Evolutionary conservation across 2,329 filamentous ascomycete species (phyloP).

Genomic region (Calonectria leucothoes): DNA sequence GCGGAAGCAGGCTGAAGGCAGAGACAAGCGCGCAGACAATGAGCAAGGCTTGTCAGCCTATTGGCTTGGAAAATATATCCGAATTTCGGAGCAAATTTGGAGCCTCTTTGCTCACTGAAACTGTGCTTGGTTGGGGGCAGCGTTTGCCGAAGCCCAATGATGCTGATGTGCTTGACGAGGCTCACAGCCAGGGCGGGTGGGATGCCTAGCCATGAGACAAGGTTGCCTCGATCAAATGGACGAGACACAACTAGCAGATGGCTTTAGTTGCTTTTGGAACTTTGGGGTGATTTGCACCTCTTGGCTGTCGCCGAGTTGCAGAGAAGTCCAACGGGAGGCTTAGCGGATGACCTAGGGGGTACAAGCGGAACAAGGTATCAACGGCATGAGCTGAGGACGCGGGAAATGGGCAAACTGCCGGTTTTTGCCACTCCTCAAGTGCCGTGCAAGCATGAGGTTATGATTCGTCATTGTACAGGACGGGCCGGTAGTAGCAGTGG

Average conservation of each 20-base stretch:
- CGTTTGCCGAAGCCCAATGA: not conserved
- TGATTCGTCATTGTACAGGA: not conserved
- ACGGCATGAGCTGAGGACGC: not conserved
- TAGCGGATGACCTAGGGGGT: not conserved
- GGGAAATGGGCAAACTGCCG: not conserved
- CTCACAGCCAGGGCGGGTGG: not conserved
- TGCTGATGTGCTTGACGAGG: not conserved
- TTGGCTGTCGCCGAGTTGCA: not conserved
- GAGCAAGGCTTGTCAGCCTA: too few relatives aligned
- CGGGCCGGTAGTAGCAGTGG: not conserved
- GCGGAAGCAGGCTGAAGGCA: not conserved
- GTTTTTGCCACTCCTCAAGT: not conserved
- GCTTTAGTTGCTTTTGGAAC: not conserved
- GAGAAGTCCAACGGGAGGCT: not conserved
- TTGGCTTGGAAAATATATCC: not conserved
- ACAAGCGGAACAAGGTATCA: not conserved
- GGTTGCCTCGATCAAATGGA: not conserved
- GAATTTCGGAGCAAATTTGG: not conserved
- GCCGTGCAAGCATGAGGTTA: not conserved
- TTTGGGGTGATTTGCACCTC: not conserved
- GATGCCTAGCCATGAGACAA: not conserved
- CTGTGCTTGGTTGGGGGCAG: not conserved
- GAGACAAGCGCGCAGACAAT: not conserved
- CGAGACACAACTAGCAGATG: not conserved
- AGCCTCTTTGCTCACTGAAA: too few relatives aligned